Conservation (phyloP, 495 filamentous ascomycete genomes). For the Penicillium ucsense region DNA sequence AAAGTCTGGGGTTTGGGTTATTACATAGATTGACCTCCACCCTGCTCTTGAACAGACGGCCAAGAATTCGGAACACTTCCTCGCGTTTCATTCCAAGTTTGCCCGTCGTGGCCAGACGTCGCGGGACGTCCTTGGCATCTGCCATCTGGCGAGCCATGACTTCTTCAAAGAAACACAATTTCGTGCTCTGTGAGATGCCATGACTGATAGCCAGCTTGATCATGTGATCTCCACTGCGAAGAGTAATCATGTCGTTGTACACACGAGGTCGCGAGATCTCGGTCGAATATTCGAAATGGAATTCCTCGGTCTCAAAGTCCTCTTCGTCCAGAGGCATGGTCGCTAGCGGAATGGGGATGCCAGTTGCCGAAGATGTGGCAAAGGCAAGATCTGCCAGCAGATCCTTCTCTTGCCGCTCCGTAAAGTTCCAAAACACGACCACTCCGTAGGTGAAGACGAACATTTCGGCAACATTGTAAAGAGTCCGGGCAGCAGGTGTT, state of each 20-base stretch:
- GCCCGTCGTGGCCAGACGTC: constrained; percentile 78
- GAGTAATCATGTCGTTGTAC: constrained; percentile 98
- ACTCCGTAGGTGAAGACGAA: constrained; percentile 98
- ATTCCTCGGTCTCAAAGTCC: constrained; percentile 96
- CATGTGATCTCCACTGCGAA: constrained; percentile 94
- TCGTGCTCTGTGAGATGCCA: constrained; percentile 95
- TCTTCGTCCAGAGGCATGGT: constrained; percentile 64
- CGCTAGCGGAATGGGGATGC: constrained; percentile 49
- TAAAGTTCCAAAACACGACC: constrained; percentile 98
- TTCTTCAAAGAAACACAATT: constrained; percentile 94
- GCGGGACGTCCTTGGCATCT: constrained; percentile 84
- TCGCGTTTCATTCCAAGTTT: constrained; percentile 84
- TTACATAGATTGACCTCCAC: constrained; percentile 98
- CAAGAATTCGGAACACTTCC: constrained; percentile 86
- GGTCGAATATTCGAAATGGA: constrained; percentile 94
- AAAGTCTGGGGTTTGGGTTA: constrained; percentile 8
- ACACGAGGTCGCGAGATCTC: constrained; percentile 77
- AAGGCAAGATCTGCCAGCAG: constrained; percentile 94
- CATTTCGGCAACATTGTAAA: constrained; percentile 85
- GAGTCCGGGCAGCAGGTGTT: constrained; percentile 37
- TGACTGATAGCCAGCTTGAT: constrained; percentile 96
- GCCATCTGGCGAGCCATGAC: constrained; percentile 91
- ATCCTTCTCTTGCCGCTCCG: constrained; percentile 90
- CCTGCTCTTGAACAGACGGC: constrained; percentile 80
- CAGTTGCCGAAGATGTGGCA: constrained; percentile 47